phyloP scores from a whole-genome alignment of 2,329 filamentous ascomycete species.

The Botrytis fabae region DNA sequence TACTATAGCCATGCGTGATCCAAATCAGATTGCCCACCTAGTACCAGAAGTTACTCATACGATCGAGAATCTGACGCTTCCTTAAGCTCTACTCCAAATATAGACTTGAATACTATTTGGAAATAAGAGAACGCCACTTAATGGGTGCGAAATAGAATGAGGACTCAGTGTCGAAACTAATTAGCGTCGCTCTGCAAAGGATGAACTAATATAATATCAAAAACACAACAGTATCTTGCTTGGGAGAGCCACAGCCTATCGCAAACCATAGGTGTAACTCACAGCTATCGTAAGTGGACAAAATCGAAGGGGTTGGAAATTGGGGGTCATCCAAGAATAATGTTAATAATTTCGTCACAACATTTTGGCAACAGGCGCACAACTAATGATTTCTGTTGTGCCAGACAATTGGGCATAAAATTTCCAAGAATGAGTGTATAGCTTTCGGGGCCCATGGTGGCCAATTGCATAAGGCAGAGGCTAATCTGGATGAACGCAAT shows the following conservation, averaged over 20 bases:
- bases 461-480: background rate
- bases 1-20: slow-evolving; percentile 74
- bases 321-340: background rate
- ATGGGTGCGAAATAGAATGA: background rate
- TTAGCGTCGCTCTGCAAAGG: background rate
- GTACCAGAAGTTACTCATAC: slow-evolving; percentile 69
- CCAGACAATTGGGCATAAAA: background rate
- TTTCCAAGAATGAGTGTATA: background rate
- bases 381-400: background rate
- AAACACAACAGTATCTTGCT: background rate
- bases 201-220: background rate
- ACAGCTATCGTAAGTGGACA: background rate
- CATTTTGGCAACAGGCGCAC: background rate
- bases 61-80: slow-evolving; percentile 51
- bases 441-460: background rate
- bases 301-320: background rate
- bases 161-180: background rate
- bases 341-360: background rate
- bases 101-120: background rate
- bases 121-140: background rate
- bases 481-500: background rate
- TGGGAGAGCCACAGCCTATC: background rate
- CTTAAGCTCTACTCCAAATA: slow-evolving; percentile 24
- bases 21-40: slow-evolving; percentile 70
- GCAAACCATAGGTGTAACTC: background rate